Percentiles rank a stretch among this genome's conserved stretches.
These are phyloP conservation scores for Penicillium sp. DNA, from an alignment of 2,329 filamentous ascomycete species.

Conservation along the genomic window DNA sequence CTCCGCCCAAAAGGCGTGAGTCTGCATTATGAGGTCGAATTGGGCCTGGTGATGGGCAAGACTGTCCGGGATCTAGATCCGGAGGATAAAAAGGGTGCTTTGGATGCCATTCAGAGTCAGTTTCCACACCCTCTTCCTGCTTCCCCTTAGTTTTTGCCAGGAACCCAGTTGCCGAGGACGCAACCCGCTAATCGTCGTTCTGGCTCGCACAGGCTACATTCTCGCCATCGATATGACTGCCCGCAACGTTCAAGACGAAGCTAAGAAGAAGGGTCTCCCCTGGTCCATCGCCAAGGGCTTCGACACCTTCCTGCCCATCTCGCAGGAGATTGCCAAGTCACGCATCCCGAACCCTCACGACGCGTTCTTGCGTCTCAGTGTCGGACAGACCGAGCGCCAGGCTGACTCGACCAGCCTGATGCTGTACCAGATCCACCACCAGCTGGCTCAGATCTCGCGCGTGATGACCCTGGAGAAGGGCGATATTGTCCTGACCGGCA, in stretches of 20 bases:
- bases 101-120: constrained; percentile 79
- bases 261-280: constrained; percentile 93
- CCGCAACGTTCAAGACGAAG: constrained; percentile 92
- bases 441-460: constrained; percentile 87
- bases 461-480: constrained; percentile 94
- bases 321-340: constrained; percentile 76
- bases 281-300: constrained; percentile 98
- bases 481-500: constrained; percentile 94
- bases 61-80: constrained; percentile 74
- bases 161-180: background rate
- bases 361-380: constrained; percentile 80
- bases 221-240: constrained; percentile 97
- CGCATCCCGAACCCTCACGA: constrained; percentile 85
- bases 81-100: constrained; percentile 72
- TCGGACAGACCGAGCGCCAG: constrained; percentile 80
- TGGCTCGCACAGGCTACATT: constrained; percentile 69
- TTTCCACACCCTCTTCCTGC: background rate
- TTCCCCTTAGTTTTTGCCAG: background rate
- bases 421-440: constrained; percentile 86
- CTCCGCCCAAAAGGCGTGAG: constrained; percentile 81
- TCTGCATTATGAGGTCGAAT: constrained; percentile 93
- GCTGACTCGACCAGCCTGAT: constrained; percentile 89
- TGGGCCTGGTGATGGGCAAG: constrained; percentile 87
- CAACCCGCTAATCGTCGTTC: background rate
- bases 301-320: constrained; percentile 93